Percentiles rank a stretch among this genome's conserved stretches.
phyloP scores from a whole-genome alignment of 23 red algal genomes.

The Gracilaria vermiculophylla region DNA sequence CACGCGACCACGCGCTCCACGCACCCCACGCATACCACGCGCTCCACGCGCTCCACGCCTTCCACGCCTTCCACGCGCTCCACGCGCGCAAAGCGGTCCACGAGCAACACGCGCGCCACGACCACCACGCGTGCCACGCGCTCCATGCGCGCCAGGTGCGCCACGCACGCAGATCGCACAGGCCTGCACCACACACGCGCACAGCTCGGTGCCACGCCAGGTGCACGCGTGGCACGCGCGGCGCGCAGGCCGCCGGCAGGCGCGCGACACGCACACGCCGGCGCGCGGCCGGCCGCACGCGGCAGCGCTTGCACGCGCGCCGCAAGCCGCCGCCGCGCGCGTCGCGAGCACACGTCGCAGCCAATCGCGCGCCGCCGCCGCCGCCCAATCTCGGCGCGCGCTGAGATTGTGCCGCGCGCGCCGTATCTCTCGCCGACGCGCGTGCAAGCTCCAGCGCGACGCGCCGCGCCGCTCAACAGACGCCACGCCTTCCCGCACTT shows the following conservation, averaged over 20 bases:
- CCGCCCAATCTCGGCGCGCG: not conserved
- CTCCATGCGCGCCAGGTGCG: too few species aligned
- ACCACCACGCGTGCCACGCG: too few species aligned
- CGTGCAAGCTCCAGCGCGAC: conserved; percentile 23
- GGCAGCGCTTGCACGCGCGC: not conserved
- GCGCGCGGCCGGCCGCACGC: not conserved
- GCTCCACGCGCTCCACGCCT: too few species aligned
- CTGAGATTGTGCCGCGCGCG: not conserved
- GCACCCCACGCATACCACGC: too few species aligned
- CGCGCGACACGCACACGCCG: not conserved
- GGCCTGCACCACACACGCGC: not conserved
- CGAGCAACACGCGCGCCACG: too few species aligned
- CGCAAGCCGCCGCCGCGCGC: not conserved
- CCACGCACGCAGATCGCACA: not conserved
- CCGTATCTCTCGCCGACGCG: not conserved
- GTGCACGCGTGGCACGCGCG: not conserved
- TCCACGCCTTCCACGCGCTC: too few species aligned
- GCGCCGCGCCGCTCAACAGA: not conserved
- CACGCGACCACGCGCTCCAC: not conserved
- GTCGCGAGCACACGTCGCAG: not conserved
- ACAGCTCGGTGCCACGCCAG: not conserved
- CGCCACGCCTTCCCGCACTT: not conserved
- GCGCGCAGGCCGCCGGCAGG: not conserved
- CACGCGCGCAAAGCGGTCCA: too few species aligned
- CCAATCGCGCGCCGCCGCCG: not conserved